Evolutionary conservation across 1,139 yeast species (phyloP), one percentile per base, ranked within the genome.

Genomic region (Saccharomyces hybrid): DNA sequence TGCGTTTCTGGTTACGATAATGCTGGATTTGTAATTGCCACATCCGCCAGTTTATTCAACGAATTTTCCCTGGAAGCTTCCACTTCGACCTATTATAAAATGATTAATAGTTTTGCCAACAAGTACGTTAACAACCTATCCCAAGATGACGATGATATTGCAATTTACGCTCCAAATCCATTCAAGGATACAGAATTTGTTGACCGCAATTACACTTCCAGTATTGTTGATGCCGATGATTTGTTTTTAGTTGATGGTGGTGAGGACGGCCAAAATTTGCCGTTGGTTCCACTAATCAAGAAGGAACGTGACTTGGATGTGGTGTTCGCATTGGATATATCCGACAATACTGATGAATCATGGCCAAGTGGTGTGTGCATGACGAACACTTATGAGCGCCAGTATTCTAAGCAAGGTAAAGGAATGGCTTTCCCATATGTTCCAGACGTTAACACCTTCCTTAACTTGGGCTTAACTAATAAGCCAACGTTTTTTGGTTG

Each of bases 401-500:
- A 85, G 70, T 86, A 87, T 65, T 71, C 74, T 23, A 38, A 67
- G 4, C 85, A 82, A 66, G 89, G 85, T 26, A 79, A 44, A 28
- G 48, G 48, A 28, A 80, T 86, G 31, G 72, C 83, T 2, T 88
- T 88, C 79, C 96, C 96, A 32, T 83, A 85, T 63, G 95, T 90
- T 53, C 97, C 97, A n/a, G 91, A 82, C 67, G 71, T 68, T 26
- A 73, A 77, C 50, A 79, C 95, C 0, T 88, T 89, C 68, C 64
- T 84, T 50, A 77, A 77, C 58, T 65, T 74, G 56, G 86, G 86
- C 59, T 73, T 85, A 57, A 71, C 73, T 31, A 73, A 82, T 5
- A 80, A 71, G 62, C 95, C 96, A 55, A 77, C 88, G 0, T 89
- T 90, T 73, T 89, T 89, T 65, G 97, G 97, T 48, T 90, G 97